Base-by-base conservation (phyloP, 2,329 filamentous ascomycete species). In the Trichoderma atrobrunneum region DNA sequence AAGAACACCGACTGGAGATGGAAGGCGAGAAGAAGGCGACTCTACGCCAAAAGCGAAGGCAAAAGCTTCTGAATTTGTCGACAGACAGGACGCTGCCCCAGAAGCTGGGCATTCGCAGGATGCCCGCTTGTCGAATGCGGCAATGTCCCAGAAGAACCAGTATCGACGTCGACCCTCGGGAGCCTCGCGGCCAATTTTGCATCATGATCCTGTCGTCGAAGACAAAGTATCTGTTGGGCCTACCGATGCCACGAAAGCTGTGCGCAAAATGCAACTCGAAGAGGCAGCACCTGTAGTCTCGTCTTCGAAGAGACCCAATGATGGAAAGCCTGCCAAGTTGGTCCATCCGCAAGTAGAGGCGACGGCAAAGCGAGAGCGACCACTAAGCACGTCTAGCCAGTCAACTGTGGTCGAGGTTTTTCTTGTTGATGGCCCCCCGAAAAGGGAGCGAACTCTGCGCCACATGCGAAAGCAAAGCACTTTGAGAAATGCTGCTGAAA, bases 391-490 rank as follows among this genome's bases (percentile, higher is more conserved):
- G 28, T 90, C 89, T 8, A 83, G 83, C 14, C 86, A 82, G 71
- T 90, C 88, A 21, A 81, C 84, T 0, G 83, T 90, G 5, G 83
- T 90, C 11, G 88, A 88, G 77, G 88, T 88, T 5, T 83, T 89
- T 60, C 79, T 90, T 43, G 82, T 90, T n/a, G 86, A 88, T 56
- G 81, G 81, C 1, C 76, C 78, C 5, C 81, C 80, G 5, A 84
- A 82, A 66, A 84, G 84, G 60, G 85, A 82, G 71, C 85, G 86
- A 76, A 91, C 88, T 8, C 79, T 92, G 72, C 86, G 90, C 5
- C 89, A 91, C 77, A 86, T 90, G 12, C 87, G 84, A 75, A 91
- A 91, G 76, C 85, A 88, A 57, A 80, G 80, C 10, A 80, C 81
- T 1, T 76, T 90, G 71, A 84, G 88, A 72, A 85, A 88, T 73